Evolutionary conservation across 208 protist species (phyloP).

Genomic region (Leishmania gerbilli): DNA sequence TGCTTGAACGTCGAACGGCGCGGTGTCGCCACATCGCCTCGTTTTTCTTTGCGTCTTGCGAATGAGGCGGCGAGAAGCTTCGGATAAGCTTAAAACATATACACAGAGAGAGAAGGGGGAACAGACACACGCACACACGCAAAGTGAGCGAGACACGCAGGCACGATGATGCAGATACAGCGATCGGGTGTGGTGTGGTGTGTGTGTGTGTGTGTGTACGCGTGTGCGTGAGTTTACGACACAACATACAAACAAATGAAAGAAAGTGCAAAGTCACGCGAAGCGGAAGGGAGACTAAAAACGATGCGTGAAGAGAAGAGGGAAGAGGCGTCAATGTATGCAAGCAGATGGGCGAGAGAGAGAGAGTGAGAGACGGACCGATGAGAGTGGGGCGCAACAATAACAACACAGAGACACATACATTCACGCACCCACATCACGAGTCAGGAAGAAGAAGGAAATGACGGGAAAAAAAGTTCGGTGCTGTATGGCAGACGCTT

Average conservation of each 20-base stretch:
- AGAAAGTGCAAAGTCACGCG: not conserved
- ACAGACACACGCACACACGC: not conserved
- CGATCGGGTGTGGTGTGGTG: not conserved
- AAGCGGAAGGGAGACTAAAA: not conserved
- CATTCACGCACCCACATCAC: not conserved
- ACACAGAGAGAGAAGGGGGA: not conserved
- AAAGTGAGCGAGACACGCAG: not conserved
- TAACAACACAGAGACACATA: conserved; percentile 6
- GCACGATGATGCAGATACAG: not conserved
- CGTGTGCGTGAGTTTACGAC: not conserved
- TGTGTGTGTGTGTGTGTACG: not conserved
- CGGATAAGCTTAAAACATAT: not conserved
- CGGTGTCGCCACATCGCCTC: not conserved
- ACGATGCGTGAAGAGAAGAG: not conserved
- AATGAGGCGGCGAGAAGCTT: not conserved
- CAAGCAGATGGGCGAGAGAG: not conserved
- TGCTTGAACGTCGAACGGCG: not conserved
- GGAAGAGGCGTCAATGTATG: not conserved
- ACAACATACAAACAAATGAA: not conserved
- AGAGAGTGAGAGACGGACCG: not conserved
- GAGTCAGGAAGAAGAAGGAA: conserved; percentile 12
- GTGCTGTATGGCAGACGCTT: not conserved
- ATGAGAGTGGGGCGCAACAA: not conserved
- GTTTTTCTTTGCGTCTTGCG: not conserved
- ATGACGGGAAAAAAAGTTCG: not conserved